Percentiles rank a stretch among this genome's conserved stretches.
phyloP scores from a whole-genome alignment of 2,329 filamentous ascomycete genomes.

The Pseudopyricularia cyperi region DNA sequence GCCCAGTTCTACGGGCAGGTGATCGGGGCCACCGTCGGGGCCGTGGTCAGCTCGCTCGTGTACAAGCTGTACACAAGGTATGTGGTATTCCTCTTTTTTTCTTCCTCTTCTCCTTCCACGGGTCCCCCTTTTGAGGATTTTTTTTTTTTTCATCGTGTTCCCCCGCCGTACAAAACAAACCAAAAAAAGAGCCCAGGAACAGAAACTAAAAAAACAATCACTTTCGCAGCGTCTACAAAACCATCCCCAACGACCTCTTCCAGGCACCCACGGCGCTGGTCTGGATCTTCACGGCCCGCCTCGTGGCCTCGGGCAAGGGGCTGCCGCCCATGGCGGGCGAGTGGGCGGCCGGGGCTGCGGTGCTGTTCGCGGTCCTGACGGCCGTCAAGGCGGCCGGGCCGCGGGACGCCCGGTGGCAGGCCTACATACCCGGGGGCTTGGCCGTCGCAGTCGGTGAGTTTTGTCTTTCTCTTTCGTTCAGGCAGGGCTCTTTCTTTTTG shows the following conservation, averaged over 20 bases:
- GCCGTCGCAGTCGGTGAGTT: slow-evolving; percentile 77
- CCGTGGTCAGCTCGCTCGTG: slow-evolving; percentile 72
- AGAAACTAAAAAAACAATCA: no score
- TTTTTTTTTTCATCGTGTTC: background rate
- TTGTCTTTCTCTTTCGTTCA: no score
- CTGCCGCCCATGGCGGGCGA: slow-evolving; percentile 72
- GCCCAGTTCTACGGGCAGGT: slow-evolving; percentile 97
- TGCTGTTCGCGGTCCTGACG: slow-evolving; percentile 62
- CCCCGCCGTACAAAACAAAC: background rate
- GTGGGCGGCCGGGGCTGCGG: slow-evolving; percentile 63
- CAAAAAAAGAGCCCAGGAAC: background rate
- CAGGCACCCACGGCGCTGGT: slow-evolving; percentile 91
- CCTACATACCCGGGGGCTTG: slow-evolving; percentile 79
- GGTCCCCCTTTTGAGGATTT: no score
- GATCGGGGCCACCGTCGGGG: slow-evolving; percentile 76
- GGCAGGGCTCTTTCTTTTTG: no score
- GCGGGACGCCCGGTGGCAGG: slow-evolving; percentile 40
- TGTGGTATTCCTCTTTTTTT: slow-evolving; percentile 8
- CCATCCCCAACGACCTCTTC: slow-evolving; percentile 75
- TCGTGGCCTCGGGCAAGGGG: slow-evolving; percentile 75
- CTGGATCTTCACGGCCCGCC: slow-evolving; percentile 90
- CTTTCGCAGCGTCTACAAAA: slow-evolving; percentile 70
- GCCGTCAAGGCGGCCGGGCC: slow-evolving; percentile 48
- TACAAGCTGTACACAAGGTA: slow-evolving; percentile 73
- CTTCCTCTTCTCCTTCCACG: no score